phyloP scores from a whole-genome alignment of 192 early-diverging fungal species.

The Gryganskiella cystojenkinii region DNA sequence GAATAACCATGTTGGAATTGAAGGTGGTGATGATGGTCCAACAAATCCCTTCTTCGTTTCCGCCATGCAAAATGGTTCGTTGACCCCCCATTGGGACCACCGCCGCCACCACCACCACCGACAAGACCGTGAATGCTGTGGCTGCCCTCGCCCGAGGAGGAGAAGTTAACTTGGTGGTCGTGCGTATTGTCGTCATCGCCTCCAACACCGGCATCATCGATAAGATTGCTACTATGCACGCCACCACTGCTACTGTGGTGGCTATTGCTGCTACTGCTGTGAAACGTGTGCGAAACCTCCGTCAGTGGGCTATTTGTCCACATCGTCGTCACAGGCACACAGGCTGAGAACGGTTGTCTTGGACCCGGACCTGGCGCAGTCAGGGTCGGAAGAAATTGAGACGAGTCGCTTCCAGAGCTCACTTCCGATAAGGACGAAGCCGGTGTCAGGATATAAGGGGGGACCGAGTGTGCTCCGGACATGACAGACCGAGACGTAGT shows the following conservation, averaged over 20 bases:
- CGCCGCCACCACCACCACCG: background rate
- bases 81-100: background rate
- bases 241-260: background rate
- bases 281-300: constrained; percentile 7
- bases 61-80: constrained; percentile 13
- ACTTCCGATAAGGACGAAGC: no score
- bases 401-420: no score
- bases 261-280: background rate
- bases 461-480: no score
- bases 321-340: constrained; percentile 17
- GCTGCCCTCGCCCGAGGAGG: no score
- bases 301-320: background rate
- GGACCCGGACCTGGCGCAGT: background rate
- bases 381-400: background rate
- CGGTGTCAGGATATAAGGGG: no score
- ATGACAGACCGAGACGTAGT: no score
- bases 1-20: no score
- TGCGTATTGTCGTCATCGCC: no score
- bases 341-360: constrained; percentile 16
- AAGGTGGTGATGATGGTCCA: no score
- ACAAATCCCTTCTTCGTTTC: constrained; percentile 31
- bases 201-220: no score
- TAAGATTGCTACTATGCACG: background rate
- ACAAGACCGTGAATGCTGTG: no score
- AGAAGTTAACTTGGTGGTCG: no score